Percentiles rank a stretch among this genome's conserved stretches.
Conservation (phyloP, 805 yeast genomes). For the Yamadazyma tumulicola region DNA sequence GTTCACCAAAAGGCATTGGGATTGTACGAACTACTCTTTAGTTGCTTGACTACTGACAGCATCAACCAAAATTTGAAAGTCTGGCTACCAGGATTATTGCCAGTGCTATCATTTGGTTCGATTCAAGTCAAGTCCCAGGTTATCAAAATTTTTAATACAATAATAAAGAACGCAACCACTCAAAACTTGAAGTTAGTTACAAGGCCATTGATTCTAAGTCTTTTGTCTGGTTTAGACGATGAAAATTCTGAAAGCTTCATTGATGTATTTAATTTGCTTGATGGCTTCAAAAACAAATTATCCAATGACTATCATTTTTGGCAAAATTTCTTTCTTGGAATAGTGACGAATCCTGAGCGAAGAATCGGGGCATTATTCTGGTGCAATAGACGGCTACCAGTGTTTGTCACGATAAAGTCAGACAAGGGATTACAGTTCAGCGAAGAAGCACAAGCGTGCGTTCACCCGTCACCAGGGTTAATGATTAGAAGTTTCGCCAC, state of each 20-base stretch:
- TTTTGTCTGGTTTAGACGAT: conserved; percentile 88
- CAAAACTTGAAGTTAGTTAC: conserved; percentile 50
- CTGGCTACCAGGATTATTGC: conserved; percentile 94
- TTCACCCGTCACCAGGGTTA: conserved; percentile 77
- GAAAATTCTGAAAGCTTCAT: conserved; percentile 81
- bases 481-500: conserved; percentile 68
- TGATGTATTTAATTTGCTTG: conserved; percentile 58
- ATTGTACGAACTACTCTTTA: conserved; percentile 69
- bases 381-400: conserved; percentile 65
- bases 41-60: conserved; percentile 52
- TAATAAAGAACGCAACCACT: conserved; percentile 44
- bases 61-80: conserved; percentile 55
- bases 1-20: conserved; percentile 88
- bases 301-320: conserved; percentile 76
- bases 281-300: conserved; percentile 52
- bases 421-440: conserved; percentile 21
- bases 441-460: conserved; percentile 56
- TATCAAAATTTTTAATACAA: conserved; percentile 55
- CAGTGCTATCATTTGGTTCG: conserved; percentile 83
- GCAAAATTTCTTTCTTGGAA: conserved; percentile 73
- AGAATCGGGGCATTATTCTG: conserved; percentile 82
- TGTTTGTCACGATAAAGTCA: conserved; percentile 39
- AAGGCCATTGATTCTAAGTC: conserved; percentile 67
- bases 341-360: conserved; percentile 76
- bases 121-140: conserved; percentile 82